phyloP scores from a whole-genome alignment of 495 filamentous ascomycete species.

The Articulospora tetracladia region DNA sequence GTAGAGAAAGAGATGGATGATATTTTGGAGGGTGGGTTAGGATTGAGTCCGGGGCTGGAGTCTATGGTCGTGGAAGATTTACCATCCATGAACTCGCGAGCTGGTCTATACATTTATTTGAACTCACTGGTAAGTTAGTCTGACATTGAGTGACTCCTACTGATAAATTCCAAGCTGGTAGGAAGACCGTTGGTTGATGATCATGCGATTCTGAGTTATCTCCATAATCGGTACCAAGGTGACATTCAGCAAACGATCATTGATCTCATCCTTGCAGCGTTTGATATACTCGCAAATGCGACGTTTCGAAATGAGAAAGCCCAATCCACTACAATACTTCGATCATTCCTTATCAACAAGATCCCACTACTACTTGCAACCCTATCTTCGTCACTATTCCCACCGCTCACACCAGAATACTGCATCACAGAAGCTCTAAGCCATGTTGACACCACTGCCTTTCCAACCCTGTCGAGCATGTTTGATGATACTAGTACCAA shows the following conservation, averaged over 20 bases:
- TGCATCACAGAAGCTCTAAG: slow-evolving; percentile 77
- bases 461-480: slow-evolving; percentile 75
- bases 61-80: slow-evolving; percentile 59
- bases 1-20: slow-evolving; percentile 42
- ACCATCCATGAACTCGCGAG: slow-evolving; percentile 72
- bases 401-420: slow-evolving; percentile 64
- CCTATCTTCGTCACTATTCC: slow-evolving; percentile 55
- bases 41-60: slow-evolving; percentile 38
- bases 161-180: slow-evolving; percentile 53
- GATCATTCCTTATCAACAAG: slow-evolving; percentile 93
- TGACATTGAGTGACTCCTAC: not conserved
- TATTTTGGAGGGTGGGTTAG: slow-evolving; percentile 42
- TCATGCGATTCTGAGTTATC: slow-evolving; percentile 66
- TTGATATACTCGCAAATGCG: slow-evolving; percentile 84
- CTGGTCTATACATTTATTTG: slow-evolving; percentile 88
- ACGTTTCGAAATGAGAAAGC: slow-evolving; percentile 73
- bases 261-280: slow-evolving; percentile 81
- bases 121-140: slow-evolving; percentile 66
- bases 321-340: slow-evolving; percentile 70
- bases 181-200: slow-evolving; percentile 84
- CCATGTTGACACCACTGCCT: slow-evolving; percentile 73
- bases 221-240: slow-evolving; percentile 78
- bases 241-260: slow-evolving; percentile 70
- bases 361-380: slow-evolving; percentile 72
- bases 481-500: slow-evolving; percentile 69